Conservation (phyloP, 768 basidiomycete species). For the Porphyrellus cyaneotinctus region DNA sequence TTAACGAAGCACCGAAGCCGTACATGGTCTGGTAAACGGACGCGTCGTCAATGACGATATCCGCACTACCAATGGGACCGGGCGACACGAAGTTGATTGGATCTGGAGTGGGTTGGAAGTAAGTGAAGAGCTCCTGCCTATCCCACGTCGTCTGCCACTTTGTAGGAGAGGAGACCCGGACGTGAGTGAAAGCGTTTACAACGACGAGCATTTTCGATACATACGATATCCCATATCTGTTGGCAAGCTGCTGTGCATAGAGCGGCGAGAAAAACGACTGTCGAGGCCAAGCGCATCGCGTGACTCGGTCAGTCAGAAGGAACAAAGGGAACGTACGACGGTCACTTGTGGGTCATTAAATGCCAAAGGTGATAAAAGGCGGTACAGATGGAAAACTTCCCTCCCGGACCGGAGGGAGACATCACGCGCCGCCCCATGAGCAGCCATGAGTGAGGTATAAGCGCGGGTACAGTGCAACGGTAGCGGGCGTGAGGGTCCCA, state of each 20-base stretch:
- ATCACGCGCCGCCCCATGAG: not conserved
- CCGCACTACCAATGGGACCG: constrained; percentile 51
- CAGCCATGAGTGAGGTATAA: not conserved
- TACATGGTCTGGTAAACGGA: constrained; percentile 56
- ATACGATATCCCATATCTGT: constrained; percentile 53
- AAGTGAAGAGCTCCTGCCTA: constrained; percentile 27
- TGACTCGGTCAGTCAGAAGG: not conserved
- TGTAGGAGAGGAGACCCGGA: not conserved
- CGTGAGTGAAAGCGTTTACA: not conserved
- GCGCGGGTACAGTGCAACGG: not conserved
- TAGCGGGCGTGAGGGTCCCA: not conserved
- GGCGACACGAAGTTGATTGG: constrained; percentile 38
- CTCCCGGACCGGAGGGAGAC: not conserved
- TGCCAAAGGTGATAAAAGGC: constrained; percentile 2
- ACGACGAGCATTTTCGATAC: constrained; percentile 13
- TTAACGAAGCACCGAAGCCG: constrained; percentile 65
- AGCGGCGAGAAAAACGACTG: constrained; percentile 14
- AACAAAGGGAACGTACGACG: constrained; percentile 3
- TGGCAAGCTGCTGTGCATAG: constrained; percentile 36
- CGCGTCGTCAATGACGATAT: constrained; percentile 58
- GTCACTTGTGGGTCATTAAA: constrained; percentile 14
- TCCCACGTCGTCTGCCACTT: constrained; percentile 56
- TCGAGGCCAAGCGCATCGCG: constrained; percentile 18
- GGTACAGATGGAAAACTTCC: constrained; percentile 3
- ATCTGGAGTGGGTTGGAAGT: constrained; percentile 27